Conservation (phyloP, 163 green algal genomes). For the Scenedesmus sp. region DNA sequence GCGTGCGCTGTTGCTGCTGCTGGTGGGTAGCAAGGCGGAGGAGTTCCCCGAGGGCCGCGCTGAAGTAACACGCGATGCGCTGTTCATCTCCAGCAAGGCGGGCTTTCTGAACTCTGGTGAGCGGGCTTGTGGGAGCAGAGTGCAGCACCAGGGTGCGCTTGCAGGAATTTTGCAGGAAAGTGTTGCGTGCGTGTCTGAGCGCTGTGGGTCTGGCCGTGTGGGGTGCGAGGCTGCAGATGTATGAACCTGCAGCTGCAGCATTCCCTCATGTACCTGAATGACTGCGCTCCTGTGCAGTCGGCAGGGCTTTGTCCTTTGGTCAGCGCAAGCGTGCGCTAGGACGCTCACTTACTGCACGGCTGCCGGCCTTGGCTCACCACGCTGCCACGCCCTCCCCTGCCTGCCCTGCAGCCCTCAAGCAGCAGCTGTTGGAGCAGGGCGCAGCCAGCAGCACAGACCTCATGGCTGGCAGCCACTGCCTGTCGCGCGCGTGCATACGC, state of each 20-base stretch:
- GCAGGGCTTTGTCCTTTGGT: too few relatives aligned
- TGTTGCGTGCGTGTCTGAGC: too few relatives aligned
- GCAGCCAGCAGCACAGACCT: constrained; percentile 55
- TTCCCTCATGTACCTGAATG: too few relatives aligned
- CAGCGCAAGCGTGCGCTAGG: too few relatives aligned
- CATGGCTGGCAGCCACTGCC: constrained; percentile 60
- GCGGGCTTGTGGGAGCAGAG: not conserved
- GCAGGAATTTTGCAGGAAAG: too few relatives aligned
- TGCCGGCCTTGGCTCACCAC: not conserved
- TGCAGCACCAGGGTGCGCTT: not conserved
- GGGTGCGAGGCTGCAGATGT: too few relatives aligned
- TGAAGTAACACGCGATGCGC: constrained; percentile 67
- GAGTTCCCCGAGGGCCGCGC: constrained; percentile 36
- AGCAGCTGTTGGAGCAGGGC: constrained; percentile 14
- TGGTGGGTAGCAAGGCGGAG: not conserved
- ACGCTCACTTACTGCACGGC: not conserved
- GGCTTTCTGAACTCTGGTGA: constrained; percentile 66
- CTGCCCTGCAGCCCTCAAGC: constrained; percentile 26
- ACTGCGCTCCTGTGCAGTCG: too few relatives aligned
- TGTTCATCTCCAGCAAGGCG: constrained; percentile 85
- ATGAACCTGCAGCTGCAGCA: too few relatives aligned
- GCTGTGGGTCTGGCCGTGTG: too few relatives aligned
- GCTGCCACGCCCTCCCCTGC: not conserved
- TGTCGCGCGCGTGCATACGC: constrained; percentile 70
- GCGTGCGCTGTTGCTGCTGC: constrained; percentile 64